Evolutionary conservation across 2,329 filamentous ascomycete genomes (phyloP), one percentile per base, ranked within the genome.

Genomic region (Aspergillus sojae): DNA sequence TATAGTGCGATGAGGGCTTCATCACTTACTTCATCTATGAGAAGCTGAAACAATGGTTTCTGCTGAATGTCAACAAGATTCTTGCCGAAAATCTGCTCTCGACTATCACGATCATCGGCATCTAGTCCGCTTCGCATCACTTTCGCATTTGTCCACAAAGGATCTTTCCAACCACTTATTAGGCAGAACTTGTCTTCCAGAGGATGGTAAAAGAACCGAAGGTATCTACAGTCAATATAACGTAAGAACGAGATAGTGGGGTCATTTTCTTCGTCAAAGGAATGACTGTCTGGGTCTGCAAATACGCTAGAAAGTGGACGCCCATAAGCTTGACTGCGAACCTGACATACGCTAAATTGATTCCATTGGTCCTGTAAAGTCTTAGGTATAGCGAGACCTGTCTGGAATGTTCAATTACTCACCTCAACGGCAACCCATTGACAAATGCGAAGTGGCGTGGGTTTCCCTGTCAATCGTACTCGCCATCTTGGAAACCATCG

Each of bases 61-160:
- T 97, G 90, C 71, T 96, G 88, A 69, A 99, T 96, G 67, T 97
- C 92, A 69, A 99, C 97, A 62, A 93, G 79, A 71, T 99, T 99
- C 62, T 85, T 86, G 43, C 94, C 94, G 78, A 99, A 99, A 5
- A 98, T 91, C 48, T 89, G 85, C 71, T 95, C 91, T 59, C 96
- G 88, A 60, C 89, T 86, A 64, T 90, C 89, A 74, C 94, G 93
- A 74, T 97, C 93, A 58, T 98, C 95, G 62, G 89, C 91, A 74
- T 96, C 93, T 50, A 99, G 86, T 6, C 95, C 95, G 59, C 83
- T 82, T 61, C 93, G 89, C 64, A 97, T 88, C 7, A 86, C 82
- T 63, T 89, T 88, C 1, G 94, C 86, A 72, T 93, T 88, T 2
- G 87, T 91, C 95, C 95, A 99, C 28, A 86, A 82, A 0, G 94